Percentiles rank a stretch among this genome's conserved stretches.
phyloP scores from a whole-genome alignment of 257 asterid species.

The Nicotiana undulata region DNA sequence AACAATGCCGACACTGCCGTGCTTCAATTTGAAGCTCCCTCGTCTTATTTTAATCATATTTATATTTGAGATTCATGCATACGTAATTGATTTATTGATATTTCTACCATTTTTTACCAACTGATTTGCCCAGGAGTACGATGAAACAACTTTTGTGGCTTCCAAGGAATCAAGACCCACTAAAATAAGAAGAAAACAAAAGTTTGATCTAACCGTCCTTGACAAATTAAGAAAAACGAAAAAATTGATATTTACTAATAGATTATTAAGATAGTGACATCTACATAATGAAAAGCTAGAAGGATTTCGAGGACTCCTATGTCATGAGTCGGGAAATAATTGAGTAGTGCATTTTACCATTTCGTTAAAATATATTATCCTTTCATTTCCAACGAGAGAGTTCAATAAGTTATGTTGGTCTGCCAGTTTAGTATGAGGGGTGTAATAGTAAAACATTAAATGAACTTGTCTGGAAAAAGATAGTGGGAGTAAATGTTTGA shows the following conservation, averaged over 20 bases:
- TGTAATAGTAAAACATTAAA: not conserved
- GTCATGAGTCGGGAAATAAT: not conserved
- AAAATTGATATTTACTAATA: not conserved
- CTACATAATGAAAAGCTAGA: not conserved
- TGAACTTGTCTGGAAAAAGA: not conserved
- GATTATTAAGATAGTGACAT: not conserved
- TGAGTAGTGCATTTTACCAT: not conserved
- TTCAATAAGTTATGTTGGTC: not conserved
- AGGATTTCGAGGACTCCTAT: not conserved
- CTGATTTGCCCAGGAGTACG: not conserved
- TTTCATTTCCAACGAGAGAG: not conserved
- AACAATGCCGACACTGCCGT: not conserved
- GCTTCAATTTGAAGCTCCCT: not conserved
- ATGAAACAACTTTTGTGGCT: not conserved
- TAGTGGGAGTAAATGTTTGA: not conserved
- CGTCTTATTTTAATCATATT: not conserved
- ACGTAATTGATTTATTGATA: too few relatives aligned
- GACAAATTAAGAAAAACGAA: not conserved
- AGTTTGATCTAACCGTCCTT: not conserved
- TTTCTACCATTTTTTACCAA: not conserved
- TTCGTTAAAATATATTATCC: not conserved
- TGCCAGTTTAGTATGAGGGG: not conserved
- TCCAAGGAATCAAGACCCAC: not conserved
- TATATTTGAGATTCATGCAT: too few relatives aligned
- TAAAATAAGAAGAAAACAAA: not conserved